Evolutionary conservation across 805 yeast genomes (phyloP), one percentile per base, ranked within the genome.

Genomic region (Saturnispora galanensis): DNA sequence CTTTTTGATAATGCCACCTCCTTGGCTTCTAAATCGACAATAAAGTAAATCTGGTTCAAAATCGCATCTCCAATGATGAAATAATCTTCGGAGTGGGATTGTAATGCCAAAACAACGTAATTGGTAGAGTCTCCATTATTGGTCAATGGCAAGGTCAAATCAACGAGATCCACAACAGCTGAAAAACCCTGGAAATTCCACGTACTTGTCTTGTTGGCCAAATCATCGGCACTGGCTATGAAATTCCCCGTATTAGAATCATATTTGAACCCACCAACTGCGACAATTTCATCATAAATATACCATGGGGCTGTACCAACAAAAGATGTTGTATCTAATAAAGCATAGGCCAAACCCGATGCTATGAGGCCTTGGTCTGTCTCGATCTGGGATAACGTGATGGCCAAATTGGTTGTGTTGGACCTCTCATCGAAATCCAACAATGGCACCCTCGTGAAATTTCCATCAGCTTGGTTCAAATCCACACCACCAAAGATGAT

Each of bases 401-500:
- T 57, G 45, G 73, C 72, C 31, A 76, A 58, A 41, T 73, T 62
- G 16, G 73, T 63, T 2, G 78, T 68, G 4, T 54, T 41, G 11
- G 5, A 12, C 4, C 26, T 31, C 7, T 35, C 16, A 5, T 49
- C 45, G n/a, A 38, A 33, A 30, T 49, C 47, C n/a, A 52, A 31
- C 26, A 53, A 37, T 15, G 56, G 56, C 2, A 53, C 34, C n/a
- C 49, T 10, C 2, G 50, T 43, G 10, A 52, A 35, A 26, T 53
- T 47, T 17, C 84, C 84, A 0, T 57, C 37, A 56, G 73, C 76
- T 57, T 78, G 79, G 12, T 74, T 70, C 47, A 68, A 69, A 56
- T 81, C 87, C 15, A 77, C 70, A 38, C 79, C 88, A 41, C 88
- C 88, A 60, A 81, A 81, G 37, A 81, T 54, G 9, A 81, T 62